phyloP scores from a whole-genome alignment of 176 grass and related monocot genomes.

The Musa troglodytarum region DNA sequence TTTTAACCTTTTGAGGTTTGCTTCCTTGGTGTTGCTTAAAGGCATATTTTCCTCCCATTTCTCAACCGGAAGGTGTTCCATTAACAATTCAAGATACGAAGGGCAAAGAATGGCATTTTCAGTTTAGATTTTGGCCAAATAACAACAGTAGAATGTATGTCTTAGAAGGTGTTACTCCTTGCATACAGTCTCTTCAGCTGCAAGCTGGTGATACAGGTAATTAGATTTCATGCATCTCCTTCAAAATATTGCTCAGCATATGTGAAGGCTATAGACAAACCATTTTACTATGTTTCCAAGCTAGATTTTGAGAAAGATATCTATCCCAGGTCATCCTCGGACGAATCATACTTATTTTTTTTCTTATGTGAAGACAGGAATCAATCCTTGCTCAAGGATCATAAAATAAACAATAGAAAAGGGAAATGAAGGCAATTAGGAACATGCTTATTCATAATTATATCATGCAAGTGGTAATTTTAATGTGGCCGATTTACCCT shows the following conservation, averaged over 20 bases:
- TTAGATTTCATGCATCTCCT: not conserved
- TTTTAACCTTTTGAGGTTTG: not conserved
- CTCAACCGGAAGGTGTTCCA: slow-evolving; percentile 97
- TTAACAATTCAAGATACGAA: slow-evolving; percentile 97
- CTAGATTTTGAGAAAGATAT: not conserved
- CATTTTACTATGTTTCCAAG: not conserved
- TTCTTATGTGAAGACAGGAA: not conserved
- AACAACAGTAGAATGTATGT: slow-evolving; percentile 99
- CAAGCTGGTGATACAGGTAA: slow-evolving; percentile 99
- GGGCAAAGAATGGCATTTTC: slow-evolving; percentile 99
- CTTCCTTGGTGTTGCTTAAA: slow-evolving; percentile 18
- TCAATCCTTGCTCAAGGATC: not conserved
- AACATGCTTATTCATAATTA: too few species aligned
- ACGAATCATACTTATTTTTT: not conserved
- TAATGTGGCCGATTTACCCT: too few species aligned
- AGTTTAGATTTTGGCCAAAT: slow-evolving; percentile 98
- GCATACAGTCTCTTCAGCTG: slow-evolving; percentile 97
- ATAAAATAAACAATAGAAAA: too few species aligned
- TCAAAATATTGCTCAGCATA: slow-evolving; percentile 8
- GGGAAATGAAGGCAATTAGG: too few species aligned
- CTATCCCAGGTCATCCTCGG: not conserved
- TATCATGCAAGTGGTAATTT: too few species aligned
- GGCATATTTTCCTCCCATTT: slow-evolving; percentile 99
- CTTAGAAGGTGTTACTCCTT: slow-evolving; percentile 94
- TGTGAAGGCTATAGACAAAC: not conserved